phyloP scores from a whole-genome alignment of 305 asterid genomes.

The Rubia tinctorum region DNA sequence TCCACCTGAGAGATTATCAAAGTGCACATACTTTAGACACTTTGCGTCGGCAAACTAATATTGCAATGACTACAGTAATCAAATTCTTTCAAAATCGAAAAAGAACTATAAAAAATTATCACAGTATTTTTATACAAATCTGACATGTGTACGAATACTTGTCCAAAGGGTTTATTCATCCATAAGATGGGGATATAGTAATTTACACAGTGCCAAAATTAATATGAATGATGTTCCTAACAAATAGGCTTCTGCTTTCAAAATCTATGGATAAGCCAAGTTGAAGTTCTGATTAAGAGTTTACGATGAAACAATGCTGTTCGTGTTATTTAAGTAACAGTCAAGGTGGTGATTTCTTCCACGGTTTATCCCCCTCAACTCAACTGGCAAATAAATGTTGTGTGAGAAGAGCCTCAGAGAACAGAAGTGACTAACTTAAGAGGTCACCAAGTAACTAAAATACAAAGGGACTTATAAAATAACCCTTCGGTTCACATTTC shows the following conservation, averaged over 20 bases:
- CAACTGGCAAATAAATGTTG: background rate
- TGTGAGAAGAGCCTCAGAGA: background rate
- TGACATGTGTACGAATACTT: background rate
- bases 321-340: background rate
- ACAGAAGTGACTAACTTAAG: background rate
- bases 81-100: no score
- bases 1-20: constrained; percentile 50
- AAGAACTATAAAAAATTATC: no score
- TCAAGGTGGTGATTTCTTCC: background rate
- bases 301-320: background rate
- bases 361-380: background rate
- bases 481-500: background rate
- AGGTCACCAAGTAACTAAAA: background rate
- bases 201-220: background rate
- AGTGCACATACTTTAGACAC: background rate
- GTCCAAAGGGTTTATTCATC: background rate
- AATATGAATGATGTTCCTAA: background rate
- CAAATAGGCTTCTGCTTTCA: background rate
- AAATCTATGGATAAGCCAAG: background rate
- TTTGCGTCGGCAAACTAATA: background rate
- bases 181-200: background rate
- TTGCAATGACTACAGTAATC: background rate
- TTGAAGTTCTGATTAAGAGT: background rate
- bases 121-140: no score
- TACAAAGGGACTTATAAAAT: background rate